These are phyloP conservation scores for Aristolochia fimbriata DNA, from an alignment of 164 flowering plant genomes.

Conservation along the genomic window DNA sequence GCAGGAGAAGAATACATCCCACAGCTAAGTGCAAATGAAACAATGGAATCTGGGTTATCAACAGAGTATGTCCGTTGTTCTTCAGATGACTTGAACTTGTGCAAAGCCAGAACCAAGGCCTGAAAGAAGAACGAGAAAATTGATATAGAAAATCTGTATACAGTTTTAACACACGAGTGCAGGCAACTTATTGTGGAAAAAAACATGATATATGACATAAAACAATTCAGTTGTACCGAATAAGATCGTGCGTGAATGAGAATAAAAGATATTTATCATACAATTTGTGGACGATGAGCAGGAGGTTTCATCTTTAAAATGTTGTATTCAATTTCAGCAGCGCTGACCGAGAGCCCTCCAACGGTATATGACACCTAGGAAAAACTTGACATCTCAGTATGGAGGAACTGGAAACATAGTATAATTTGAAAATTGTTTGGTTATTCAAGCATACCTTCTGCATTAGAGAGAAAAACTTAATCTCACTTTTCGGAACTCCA, in stretches of 20 bases:
- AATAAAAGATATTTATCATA: slow-evolving; percentile 10
- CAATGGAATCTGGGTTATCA: slow-evolving; percentile 29
- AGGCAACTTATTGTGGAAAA: no score
- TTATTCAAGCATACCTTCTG: slow-evolving; percentile 25
- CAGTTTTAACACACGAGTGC: no score
- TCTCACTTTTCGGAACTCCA: slow-evolving; percentile 70
- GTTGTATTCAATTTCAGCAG: slow-evolving; percentile 31
- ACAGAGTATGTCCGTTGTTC: slow-evolving; percentile 25
- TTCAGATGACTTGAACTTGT: slow-evolving; percentile 31
- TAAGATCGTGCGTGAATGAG: no score
- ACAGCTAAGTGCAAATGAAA: slow-evolving; percentile 35
- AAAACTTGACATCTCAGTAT: slow-evolving; percentile 1
- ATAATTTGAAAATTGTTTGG: background rate
- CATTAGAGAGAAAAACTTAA: slow-evolving; percentile 63
- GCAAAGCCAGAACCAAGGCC: slow-evolving; percentile 38
- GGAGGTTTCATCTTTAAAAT: slow-evolving; percentile 42
- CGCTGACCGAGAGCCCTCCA: slow-evolving; percentile 35
- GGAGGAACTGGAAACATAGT: slow-evolving; percentile 1
- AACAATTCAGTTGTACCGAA: no score
- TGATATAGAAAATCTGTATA: background rate
- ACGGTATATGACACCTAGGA: slow-evolving; percentile 36
- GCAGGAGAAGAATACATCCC: slow-evolving; percentile 48
- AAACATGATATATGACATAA: no score
- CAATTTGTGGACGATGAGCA: slow-evolving; percentile 38
- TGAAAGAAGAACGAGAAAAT: slow-evolving; percentile 5